Conservation (phyloP, 2,329 filamentous ascomycete genomes). For the Aspergillus nomiae region DNA sequence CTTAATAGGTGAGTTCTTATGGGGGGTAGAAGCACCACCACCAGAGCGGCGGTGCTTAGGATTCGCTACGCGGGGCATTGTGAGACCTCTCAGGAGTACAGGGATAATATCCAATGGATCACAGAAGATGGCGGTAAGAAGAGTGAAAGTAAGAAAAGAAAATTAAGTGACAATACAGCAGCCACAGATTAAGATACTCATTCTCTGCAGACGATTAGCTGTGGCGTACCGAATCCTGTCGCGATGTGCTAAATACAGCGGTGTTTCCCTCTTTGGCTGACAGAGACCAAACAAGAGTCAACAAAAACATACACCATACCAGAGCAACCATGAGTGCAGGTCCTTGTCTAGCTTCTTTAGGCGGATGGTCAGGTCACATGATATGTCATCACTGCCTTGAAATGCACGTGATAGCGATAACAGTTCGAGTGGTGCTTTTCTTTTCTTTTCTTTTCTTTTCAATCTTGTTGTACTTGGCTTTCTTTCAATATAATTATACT, state of each 20-base stretch:
- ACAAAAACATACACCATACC: constrained; percentile 42
- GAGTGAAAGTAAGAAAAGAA: not conserved
- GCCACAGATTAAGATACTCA: not conserved
- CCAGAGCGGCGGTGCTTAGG: constrained; percentile 49
- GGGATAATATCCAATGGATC: constrained; percentile 17
- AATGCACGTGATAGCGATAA: not conserved
- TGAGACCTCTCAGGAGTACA: constrained; percentile 30
- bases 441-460: not conserved
- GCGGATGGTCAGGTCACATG: not conserved
- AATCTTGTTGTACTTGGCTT: not conserved
- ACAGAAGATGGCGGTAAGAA: not conserved
- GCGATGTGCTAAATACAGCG: not conserved
- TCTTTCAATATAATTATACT: not conserved
- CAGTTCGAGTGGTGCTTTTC: not conserved
- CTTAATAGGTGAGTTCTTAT: constrained; percentile 55
- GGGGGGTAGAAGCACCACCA: constrained; percentile 52
- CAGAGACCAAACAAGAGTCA: constrained; percentile 25
- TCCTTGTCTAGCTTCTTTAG: constrained; percentile 1
- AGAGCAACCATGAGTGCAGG: constrained; percentile 26
- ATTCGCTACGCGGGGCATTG: constrained; percentile 61
- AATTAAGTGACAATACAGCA: not conserved
- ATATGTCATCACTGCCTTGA: not conserved
- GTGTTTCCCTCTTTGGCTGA: not conserved
- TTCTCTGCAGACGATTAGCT: not conserved
- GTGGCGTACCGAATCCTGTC: not conserved